Evolutionary conservation across 805 yeast species (phyloP).

Genomic region (Pichia kluyveri): DNA sequence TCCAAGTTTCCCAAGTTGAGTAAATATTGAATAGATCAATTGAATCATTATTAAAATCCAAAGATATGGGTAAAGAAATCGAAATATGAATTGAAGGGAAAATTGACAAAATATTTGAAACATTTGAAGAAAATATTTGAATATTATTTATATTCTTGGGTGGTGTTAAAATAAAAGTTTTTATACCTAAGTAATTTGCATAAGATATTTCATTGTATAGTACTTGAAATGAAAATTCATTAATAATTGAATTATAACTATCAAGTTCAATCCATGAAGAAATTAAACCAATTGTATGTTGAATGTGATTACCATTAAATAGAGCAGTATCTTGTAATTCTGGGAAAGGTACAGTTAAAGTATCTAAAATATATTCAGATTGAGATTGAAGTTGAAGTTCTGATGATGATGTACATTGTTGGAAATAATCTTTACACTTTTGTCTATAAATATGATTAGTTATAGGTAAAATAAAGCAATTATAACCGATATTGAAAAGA

Average conservation of each 20-base stretch:
- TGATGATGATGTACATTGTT: slow-evolving; percentile 6
- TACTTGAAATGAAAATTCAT: slow-evolving; percentile 49
- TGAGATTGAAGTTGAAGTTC: too few relatives aligned
- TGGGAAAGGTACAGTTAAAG: slow-evolving; percentile 32
- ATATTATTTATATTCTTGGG: slow-evolving; percentile 49
- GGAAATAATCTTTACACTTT: slow-evolving; percentile 31
- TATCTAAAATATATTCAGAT: slow-evolving; percentile 7
- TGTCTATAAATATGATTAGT: slow-evolving; percentile 44
- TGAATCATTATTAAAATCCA: slow-evolving; percentile 28
- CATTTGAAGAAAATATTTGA: slow-evolving; percentile 39
- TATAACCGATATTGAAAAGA: slow-evolving; percentile 33
- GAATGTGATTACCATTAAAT: slow-evolving; percentile 32
- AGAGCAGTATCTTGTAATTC: slow-evolving; percentile 8
- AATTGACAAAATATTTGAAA: slow-evolving; percentile 17
- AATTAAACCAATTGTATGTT: slow-evolving; percentile 42
- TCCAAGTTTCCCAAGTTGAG: slow-evolving; percentile 73
- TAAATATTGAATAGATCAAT: slow-evolving; percentile 31
- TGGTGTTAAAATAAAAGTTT: slow-evolving; percentile 50
- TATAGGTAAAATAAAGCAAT: slow-evolving; percentile 43
- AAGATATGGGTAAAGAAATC: slow-evolving; percentile 41
- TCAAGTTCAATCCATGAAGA: slow-evolving; percentile 69
- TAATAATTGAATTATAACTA: slow-evolving; percentile 37
- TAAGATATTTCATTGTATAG: slow-evolving; percentile 48
- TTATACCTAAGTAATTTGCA: slow-evolving; percentile 51
- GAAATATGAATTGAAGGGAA: slow-evolving; percentile 33